Conservation (phyloP, 2,329 filamentous ascomycete genomes). For the Alternaria postmessia region DNA sequence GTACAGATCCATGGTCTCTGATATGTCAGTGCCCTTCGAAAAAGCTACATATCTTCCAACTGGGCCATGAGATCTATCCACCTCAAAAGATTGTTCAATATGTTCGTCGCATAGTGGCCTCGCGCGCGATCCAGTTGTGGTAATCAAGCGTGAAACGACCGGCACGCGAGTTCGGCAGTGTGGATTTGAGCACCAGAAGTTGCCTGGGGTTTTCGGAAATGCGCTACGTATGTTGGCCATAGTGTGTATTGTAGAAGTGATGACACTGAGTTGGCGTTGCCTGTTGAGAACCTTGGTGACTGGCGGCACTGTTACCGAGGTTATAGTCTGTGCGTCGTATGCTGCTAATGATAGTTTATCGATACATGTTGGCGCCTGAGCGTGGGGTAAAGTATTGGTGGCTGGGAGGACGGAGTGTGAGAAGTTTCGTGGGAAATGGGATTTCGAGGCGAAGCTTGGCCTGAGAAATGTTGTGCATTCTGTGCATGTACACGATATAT, state of each 20-base stretch:
- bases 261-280: neutral
- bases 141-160: neutral
- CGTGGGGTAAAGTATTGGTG: neutral
- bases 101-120: conserved; percentile 5
- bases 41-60: neutral
- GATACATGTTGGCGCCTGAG: neutral
- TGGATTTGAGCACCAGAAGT: conserved; percentile 3
- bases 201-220: conserved; percentile 11
- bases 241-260: neutral
- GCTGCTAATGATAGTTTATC: conserved; percentile 4
- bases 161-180: conserved; percentile 6
- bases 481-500: conserved; percentile 24
- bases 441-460: conserved; percentile 3
- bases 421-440: neutral
- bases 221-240: neutral
- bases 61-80: neutral
- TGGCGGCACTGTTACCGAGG: neutral
- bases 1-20: neutral
- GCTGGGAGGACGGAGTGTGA: neutral
- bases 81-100: conserved; percentile 4
- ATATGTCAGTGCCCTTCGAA: neutral
- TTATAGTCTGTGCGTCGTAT: neutral
- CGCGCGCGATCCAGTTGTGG: neutral
- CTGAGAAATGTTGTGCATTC: conserved; percentile 23
- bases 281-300: neutral